Evolutionary conservation across 352 stramenopile genomes (phyloP).

Genomic region (Peronospora tabacina): DNA sequence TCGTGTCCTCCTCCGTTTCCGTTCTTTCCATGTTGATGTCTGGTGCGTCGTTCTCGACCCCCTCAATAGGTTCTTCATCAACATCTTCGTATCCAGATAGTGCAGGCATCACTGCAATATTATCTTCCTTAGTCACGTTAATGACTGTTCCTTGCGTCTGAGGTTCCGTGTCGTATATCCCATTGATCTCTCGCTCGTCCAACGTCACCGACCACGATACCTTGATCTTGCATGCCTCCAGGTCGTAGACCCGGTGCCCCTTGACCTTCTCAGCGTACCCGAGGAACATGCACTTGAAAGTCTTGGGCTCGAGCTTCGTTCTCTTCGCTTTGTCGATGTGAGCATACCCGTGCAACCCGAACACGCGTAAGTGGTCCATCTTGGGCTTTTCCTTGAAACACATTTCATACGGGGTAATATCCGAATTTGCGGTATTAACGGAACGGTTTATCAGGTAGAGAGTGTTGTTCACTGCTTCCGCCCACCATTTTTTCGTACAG

Average conservation of each 20-base stretch:
- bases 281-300: constrained; percentile 20
- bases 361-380: constrained; percentile 22
- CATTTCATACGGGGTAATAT: constrained; percentile 19
- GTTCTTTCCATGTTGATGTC: constrained; percentile 5
- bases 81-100: not conserved
- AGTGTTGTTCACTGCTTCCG: too few relatives aligned
- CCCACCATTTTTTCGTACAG: too few relatives aligned
- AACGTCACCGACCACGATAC: constrained; percentile 12
- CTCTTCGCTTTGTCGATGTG: constrained; percentile 25
- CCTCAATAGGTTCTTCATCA: constrained; percentile 5
- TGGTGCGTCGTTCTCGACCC: constrained; percentile 1
- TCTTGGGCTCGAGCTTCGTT: constrained; percentile 24
- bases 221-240: constrained; percentile 13
- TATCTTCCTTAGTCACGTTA: constrained; percentile 1
- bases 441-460: constrained; percentile 18
- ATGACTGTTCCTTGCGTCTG: not conserved
- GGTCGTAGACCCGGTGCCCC: constrained; percentile 16
- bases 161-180: not conserved
- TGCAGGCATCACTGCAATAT: not conserved
- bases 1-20: not conserved
- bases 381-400: too few relatives aligned
- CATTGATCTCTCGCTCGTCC: constrained; percentile 16
- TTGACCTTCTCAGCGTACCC: constrained; percentile 17
- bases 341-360: constrained; percentile 25
- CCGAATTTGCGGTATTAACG: not conserved